phyloP scores from a whole-genome alignment of 208 protist genomes.

The Endotrypanum monterogeii region DNA sequence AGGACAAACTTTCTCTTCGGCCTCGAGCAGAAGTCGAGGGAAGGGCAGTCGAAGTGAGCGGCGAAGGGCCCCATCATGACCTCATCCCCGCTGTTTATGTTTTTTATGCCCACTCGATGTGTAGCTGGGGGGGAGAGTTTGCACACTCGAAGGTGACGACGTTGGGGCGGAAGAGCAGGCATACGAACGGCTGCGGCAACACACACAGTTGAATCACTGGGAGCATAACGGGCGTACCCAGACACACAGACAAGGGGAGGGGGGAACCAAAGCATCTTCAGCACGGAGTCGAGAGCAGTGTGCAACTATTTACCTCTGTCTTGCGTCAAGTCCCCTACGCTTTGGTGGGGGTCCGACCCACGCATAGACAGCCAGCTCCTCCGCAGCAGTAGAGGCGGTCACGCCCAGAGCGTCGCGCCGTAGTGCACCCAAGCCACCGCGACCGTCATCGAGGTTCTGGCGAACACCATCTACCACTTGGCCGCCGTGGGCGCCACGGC shows the following conservation, averaged over 20 bases:
- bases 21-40: background rate
- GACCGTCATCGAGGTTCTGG: conserved; percentile 88
- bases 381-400: conserved; percentile 39
- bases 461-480: conserved; percentile 95
- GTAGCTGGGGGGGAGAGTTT: background rate
- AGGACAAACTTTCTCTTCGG: background rate
- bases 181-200: background rate
- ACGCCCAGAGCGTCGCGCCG: conserved; percentile 74
- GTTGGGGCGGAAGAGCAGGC: background rate
- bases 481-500: conserved; percentile 81
- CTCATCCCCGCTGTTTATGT: background rate
- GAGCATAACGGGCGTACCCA: background rate
- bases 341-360: conserved; percentile 62
- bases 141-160: background rate
- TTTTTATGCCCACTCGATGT: background rate
- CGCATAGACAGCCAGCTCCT: conserved; percentile 59
- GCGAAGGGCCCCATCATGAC: background rate
- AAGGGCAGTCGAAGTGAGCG: too few species aligned
- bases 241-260: conserved; percentile 1
- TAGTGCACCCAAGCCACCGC: conserved; percentile 90
- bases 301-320: background rate
- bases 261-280: background rate
- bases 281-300: background rate
- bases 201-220: background rate
- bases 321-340: conserved; percentile 10